Percentiles rank a stretch among this genome's conserved stretches.
Evolutionary conservation across 352 stramenopile species (phyloP).

Genomic region (Phytophthora idaei): DNA sequence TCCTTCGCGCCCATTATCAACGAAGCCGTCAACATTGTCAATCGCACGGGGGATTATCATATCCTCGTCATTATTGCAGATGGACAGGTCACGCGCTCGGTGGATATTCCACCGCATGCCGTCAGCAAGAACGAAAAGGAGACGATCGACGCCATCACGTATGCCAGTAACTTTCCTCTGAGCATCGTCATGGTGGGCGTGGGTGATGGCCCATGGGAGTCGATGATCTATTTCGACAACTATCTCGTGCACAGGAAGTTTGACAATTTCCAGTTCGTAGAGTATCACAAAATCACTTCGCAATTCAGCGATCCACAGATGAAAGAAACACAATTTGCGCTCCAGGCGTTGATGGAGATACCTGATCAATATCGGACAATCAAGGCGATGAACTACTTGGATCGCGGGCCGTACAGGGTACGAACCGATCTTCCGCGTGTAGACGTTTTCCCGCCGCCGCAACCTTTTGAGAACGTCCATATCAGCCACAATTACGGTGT

Average conservation of each 20-base stretch:
- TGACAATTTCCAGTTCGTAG: conserved; percentile 90
- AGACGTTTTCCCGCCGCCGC: conserved; percentile 66
- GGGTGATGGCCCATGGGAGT: conserved; percentile 82
- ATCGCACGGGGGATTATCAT: conserved; percentile 78
- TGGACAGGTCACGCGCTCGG: conserved; percentile 84
- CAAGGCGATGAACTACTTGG: conserved; percentile 72
- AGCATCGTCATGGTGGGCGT: conserved; percentile 86
- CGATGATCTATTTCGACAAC: conserved; percentile 83
- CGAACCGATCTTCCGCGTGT: conserved; percentile 61
- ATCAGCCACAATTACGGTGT: conserved; percentile 34
- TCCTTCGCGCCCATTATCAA: conserved; percentile 90
- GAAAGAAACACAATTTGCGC: conserved; percentile 73
- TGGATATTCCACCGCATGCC: conserved; percentile 74
- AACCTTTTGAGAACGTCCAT: conserved; percentile 32
- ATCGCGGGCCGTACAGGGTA: conserved; percentile 50
- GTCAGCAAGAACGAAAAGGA: conserved; percentile 89
- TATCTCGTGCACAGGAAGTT: conserved; percentile 80
- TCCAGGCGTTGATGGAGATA: conserved; percentile 88
- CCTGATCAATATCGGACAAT: conserved; percentile 83
- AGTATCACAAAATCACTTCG: conserved; percentile 76
- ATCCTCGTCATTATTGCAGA: conserved; percentile 91
- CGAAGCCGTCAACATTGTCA: conserved; percentile 81
- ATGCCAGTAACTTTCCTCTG: conserved; percentile 79
- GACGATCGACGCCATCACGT: conserved; percentile 86
- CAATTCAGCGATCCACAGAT: conserved; percentile 52